Conservation (phyloP, 495 filamentous ascomycete genomes). For the Hapsidospora chrysogenum region DNA sequence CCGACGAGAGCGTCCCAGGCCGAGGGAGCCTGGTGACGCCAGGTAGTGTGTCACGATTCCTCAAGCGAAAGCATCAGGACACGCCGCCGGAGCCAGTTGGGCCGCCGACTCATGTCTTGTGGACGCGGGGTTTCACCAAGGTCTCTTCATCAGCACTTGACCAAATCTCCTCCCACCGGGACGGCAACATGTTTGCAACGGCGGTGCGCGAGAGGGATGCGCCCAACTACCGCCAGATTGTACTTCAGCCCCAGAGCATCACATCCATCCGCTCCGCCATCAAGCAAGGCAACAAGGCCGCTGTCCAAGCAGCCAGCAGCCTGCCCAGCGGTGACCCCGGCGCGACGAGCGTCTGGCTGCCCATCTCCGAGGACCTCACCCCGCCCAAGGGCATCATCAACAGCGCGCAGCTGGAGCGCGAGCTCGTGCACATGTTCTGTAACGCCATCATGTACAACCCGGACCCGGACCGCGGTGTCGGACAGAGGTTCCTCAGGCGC, state of each 20-base stretch:
- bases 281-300: conserved; percentile 56
- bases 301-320: conserved; percentile 41
- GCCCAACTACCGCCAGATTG: conserved; percentile 73
- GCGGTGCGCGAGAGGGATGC: conserved; percentile 74
- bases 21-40: conserved; percentile 7
- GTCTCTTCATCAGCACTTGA: conserved; percentile 68
- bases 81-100: conserved; percentile 19
- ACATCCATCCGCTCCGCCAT: conserved; percentile 73
- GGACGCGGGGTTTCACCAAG: conserved; percentile 61
- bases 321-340: conserved; percentile 26
- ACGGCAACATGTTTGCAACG: conserved; percentile 72
- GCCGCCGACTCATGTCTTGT: conserved; percentile 42
- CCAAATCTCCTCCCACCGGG: conserved; percentile 68
- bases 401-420: conserved; percentile 82
- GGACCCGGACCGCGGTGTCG: conserved; percentile 49
- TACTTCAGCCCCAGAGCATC: conserved; percentile 75
- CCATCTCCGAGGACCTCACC: conserved; percentile 53
- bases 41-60: conserved; percentile 8
- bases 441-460: conserved; percentile 98
- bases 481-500: conserved; percentile 33
- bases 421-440: conserved; percentile 92
- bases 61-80: conserved; percentile 31
- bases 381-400: conserved; percentile 90
- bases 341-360: conserved; percentile 41
- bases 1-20: conserved; percentile 21